phyloP scores from a whole-genome alignment of 2,329 filamentous ascomycete species.

The Raffaelea deltoideospora region DNA sequence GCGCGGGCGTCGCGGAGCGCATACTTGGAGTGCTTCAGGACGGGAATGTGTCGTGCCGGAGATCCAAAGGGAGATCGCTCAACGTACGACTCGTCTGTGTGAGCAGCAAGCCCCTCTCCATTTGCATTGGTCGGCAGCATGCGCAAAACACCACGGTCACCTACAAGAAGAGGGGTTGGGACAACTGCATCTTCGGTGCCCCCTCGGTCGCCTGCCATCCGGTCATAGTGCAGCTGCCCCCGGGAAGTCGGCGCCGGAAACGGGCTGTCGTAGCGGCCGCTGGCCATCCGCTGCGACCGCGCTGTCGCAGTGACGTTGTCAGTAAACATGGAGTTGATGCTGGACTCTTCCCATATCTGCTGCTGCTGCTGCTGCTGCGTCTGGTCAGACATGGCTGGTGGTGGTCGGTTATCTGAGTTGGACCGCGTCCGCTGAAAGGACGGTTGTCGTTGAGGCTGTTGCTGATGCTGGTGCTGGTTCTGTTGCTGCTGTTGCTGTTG shows the following conservation, averaged over 20 bases:
- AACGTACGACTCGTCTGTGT: constrained; percentile 13
- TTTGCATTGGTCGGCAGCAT: constrained; percentile 13
- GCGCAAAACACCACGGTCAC: constrained; percentile 22
- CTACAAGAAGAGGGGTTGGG: constrained; percentile 19
- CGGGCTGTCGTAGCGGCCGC: constrained; percentile 6
- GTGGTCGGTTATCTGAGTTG: constrained; percentile 12
- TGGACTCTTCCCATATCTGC: constrained; percentile 21
- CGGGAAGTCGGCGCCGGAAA: constrained; percentile 11
- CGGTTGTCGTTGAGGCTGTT: neutral
- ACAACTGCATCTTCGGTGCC: neutral
- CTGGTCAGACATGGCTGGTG: constrained; percentile 7
- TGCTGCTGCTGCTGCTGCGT: constrained; percentile 10
- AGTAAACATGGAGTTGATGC: constrained; percentile 17
- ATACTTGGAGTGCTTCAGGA: constrained; percentile 19
- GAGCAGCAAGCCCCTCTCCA: constrained; percentile 9
- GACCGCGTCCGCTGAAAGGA: constrained; percentile 7
- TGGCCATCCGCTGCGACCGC: neutral
- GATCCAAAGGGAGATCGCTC: constrained; percentile 13
- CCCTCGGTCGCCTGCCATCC: constrained; percentile 5
- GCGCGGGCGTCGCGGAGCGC: constrained; percentile 22
- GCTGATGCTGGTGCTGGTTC: neutral
- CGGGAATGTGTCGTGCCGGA: constrained; percentile 12
- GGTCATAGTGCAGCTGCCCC: constrained; percentile 7
- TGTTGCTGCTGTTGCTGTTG: constrained; percentile 2
- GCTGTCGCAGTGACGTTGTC: constrained; percentile 7